Evolutionary conservation across 2,329 filamentous ascomycete genomes (phyloP), one percentile per base, ranked within the genome.

Genomic region (Apiospora kogelbergensis): DNA sequence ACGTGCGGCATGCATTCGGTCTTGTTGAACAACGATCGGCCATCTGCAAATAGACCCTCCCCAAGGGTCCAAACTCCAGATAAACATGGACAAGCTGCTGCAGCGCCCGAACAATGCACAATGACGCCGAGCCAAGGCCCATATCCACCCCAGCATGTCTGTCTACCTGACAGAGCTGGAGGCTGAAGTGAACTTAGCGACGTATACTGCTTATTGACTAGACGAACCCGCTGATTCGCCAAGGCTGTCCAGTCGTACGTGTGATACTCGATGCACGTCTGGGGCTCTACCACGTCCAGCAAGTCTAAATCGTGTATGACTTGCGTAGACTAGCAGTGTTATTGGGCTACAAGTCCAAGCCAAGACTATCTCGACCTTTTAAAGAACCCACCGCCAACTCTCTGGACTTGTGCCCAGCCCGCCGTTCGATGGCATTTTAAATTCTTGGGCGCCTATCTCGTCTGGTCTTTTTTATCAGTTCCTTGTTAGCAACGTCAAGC

Each of bases 41-140:
- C 9, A 13, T 60, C 9, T 60, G 30, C 17, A 22, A 60, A 37
- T n/a, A 20, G 20, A 3, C 26, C 53, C 30, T 37, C n/a, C 20
- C 30, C 26, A 20, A 60, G 53, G 30, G 53, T 60, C 53, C 53
- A 60, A 60, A n/a, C 53, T 26, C 46, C 45, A 24, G 10, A 17
- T 30, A 33, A 33, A 33, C 48, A 57, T 57, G 48, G 53, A 6
- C 53, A 60, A 26, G 24, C 24, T 53, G 24, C 24, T 53, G 46
- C 22, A 53, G 46, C 24, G 46, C 46, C 22, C 46, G 30, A 53
- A 3, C 24, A 37, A 60, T 65, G 63, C 63, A 44, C 37, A 11
- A 65, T 65, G 63, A 65, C 63, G 63, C 13, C 20, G 63, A 42
- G 63, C 63, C 63, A 65, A 65, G 53, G 53, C 30, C 53, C n/a